Conservation (phyloP, 805 yeast genomes). For the Metschnikowia borealis region DNA sequence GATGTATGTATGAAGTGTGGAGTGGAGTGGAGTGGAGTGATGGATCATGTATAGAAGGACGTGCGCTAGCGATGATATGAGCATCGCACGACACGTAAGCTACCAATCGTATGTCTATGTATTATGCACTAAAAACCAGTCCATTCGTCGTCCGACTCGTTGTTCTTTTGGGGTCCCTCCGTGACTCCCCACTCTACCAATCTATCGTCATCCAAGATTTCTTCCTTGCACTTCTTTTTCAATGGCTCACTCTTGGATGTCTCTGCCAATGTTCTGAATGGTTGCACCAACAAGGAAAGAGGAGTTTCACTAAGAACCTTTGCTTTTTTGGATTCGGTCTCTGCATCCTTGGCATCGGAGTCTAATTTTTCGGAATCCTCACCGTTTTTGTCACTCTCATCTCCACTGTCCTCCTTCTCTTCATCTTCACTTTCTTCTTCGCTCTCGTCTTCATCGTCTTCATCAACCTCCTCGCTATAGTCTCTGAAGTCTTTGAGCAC, state of each 20-base stretch:
- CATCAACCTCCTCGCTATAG: conserved; percentile 37
- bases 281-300: conserved; percentile 49
- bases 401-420: conserved; percentile 23
- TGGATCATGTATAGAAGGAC: no score
- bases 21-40: not conserved
- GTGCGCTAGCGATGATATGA: conserved; percentile 2
- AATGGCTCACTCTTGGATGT: conserved; percentile 57
- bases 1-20: not conserved
- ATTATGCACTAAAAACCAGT: conserved; percentile 16
- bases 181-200: conserved; percentile 60
- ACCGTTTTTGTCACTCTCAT: conserved; percentile 18
- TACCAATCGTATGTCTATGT: not conserved
- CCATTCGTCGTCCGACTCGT: conserved; percentile 24
- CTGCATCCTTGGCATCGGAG: conserved; percentile 16
- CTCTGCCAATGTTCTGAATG: conserved; percentile 51
- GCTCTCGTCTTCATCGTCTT: conserved; percentile 8
- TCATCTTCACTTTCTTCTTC: conserved; percentile 4
- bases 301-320: conserved; percentile 48
- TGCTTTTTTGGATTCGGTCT: conserved; percentile 21
- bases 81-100: conserved; percentile 1
- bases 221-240: conserved; percentile 60
- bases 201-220: conserved; percentile 62
- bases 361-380: conserved; percentile 26
- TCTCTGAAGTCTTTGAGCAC: conserved; percentile 47
- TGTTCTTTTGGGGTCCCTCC: conserved; percentile 22